These are phyloP conservation scores for Barnettozyma botsteinii DNA, from an alignment of 805 yeast genomes.

Conservation along the genomic window DNA sequence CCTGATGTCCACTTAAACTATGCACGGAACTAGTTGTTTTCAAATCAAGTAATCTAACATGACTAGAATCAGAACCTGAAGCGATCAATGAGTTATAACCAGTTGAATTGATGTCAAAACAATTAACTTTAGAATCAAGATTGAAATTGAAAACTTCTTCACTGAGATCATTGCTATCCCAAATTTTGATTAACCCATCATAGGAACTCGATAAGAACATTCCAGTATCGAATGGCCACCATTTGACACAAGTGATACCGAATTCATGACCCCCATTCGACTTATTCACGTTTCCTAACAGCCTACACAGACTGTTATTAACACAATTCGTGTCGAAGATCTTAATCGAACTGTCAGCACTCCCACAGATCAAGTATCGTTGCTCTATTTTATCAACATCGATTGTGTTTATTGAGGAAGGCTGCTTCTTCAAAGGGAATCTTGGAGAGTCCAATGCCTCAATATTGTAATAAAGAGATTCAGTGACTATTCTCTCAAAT, in stretches of 20 bases:
- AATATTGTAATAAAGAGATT: constrained; percentile 21
- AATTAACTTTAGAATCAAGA: constrained; percentile 55
- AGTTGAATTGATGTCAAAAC: constrained; percentile 53
- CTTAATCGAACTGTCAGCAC: constrained; percentile 63
- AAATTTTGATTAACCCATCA: constrained; percentile 68
- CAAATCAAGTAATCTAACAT: constrained; percentile 64
- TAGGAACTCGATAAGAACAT: constrained; percentile 79
- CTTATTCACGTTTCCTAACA: constrained; percentile 22
- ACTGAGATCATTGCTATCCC: constrained; percentile 75
- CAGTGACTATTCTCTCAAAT: constrained; percentile 19
- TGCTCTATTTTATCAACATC: constrained; percentile 44
- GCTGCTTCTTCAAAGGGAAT: constrained; percentile 15
- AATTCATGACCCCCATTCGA: constrained; percentile 47
- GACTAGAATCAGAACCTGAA: constrained; percentile 65
- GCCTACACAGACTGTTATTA: neutral
- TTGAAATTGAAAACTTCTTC: constrained; percentile 64
- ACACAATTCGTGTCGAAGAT: constrained; percentile 47
- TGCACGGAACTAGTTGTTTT: constrained; percentile 71
- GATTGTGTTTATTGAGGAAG: constrained; percentile 47
- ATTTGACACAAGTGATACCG: constrained; percentile 67
- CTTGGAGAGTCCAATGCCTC: constrained; percentile 17
- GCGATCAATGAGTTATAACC: constrained; percentile 53
- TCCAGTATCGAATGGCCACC: constrained; percentile 92
- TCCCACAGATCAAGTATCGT: constrained; percentile 58
- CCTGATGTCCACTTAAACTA: constrained; percentile 54